Conservation (phyloP, 2,329 filamentous ascomycete species). For the Trichoderma atroviride region DNA sequence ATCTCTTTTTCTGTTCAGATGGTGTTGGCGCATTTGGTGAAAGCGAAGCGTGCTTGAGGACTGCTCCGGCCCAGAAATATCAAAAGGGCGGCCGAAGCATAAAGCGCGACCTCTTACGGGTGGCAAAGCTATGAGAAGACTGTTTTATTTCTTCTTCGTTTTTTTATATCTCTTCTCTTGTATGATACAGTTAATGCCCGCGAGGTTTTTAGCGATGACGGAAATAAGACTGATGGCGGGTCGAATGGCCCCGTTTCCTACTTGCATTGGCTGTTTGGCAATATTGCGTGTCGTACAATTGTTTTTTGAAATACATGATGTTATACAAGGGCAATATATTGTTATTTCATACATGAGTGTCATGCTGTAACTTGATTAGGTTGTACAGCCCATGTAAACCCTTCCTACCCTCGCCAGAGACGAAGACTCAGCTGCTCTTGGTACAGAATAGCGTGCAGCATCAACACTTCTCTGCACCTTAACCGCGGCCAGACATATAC, state of each 20-base stretch:
- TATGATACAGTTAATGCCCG: conserved; percentile 26
- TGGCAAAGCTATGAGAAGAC: conserved; percentile 18
- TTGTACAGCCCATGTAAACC: background rate
- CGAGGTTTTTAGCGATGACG: conserved; percentile 12
- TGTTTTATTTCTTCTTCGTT: background rate
- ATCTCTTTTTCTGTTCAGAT: conserved; percentile 9
- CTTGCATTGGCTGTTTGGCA: background rate
- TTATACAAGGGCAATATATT: background rate
- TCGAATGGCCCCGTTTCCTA: background rate
- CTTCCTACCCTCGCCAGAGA: background rate
- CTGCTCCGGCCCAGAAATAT: conserved; percentile 13
- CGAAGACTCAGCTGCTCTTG: background rate
- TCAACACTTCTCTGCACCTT: background rate
- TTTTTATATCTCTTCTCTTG: conserved; percentile 5
- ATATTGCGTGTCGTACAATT: background rate
- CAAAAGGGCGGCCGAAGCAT: conserved; percentile 17
- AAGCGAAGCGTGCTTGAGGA: conserved; percentile 22
- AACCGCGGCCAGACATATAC: background rate
- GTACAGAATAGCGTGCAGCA: background rate
- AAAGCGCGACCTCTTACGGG: conserved; percentile 14
- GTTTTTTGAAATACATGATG: background rate
- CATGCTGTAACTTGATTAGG: background rate
- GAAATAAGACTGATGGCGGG: conserved; percentile 21
- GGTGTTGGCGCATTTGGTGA: conserved; percentile 24
- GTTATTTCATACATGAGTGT: background rate